phyloP scores from a whole-genome alignment of 768 basidiomycete genomes.

The Boletus subcaerulescens region DNA sequence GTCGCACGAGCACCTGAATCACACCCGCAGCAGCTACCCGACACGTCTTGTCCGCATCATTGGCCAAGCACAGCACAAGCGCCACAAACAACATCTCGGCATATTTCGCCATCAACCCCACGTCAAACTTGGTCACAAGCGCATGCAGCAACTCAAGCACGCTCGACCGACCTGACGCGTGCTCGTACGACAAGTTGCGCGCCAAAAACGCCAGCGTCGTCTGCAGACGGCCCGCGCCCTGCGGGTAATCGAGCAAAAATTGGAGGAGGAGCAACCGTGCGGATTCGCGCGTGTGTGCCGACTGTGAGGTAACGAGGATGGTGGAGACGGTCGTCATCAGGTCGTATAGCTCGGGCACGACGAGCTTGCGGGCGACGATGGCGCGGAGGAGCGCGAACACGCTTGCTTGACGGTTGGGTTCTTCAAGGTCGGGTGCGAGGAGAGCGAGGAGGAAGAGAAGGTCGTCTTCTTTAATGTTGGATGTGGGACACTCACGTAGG shows the following conservation, averaged over 20 bases:
- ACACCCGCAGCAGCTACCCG: slow-evolving; percentile 84
- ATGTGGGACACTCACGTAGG: slow-evolving; percentile 82
- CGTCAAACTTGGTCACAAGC: slow-evolving; percentile 80
- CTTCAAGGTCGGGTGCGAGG: slow-evolving; percentile 86
- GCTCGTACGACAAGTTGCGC: slow-evolving; percentile 85
- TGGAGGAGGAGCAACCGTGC: slow-evolving; percentile 87
- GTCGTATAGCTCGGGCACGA: slow-evolving; percentile 96
- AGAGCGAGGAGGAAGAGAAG: slow-evolving; percentile 84
- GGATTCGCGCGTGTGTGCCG: slow-evolving; percentile 84
- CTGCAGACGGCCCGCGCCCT: slow-evolving; percentile 86
- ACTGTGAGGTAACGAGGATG: slow-evolving; percentile 92
- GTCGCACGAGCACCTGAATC: slow-evolving; percentile 69
- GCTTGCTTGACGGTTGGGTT: slow-evolving; percentile 77
- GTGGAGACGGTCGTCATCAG: slow-evolving; percentile 91
- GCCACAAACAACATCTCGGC: slow-evolving; percentile 88
- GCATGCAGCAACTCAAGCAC: slow-evolving; percentile 91
- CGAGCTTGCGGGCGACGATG: slow-evolving; percentile 86
- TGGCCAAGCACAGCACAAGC: slow-evolving; percentile 89
- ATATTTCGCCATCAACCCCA: slow-evolving; percentile 69
- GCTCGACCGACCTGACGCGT: slow-evolving; percentile 89
- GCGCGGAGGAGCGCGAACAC: slow-evolving; percentile 88
- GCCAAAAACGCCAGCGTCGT: slow-evolving; percentile 90
- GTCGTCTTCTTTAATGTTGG: slow-evolving; percentile 86
- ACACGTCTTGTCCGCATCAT: slow-evolving; percentile 89
- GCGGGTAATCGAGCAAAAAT: slow-evolving; percentile 96